Percentiles rank a stretch among this genome's conserved stretches.
Evolutionary conservation across 352 stramenopile species (phyloP).

Genomic region (Globisporangium splendens): DNA sequence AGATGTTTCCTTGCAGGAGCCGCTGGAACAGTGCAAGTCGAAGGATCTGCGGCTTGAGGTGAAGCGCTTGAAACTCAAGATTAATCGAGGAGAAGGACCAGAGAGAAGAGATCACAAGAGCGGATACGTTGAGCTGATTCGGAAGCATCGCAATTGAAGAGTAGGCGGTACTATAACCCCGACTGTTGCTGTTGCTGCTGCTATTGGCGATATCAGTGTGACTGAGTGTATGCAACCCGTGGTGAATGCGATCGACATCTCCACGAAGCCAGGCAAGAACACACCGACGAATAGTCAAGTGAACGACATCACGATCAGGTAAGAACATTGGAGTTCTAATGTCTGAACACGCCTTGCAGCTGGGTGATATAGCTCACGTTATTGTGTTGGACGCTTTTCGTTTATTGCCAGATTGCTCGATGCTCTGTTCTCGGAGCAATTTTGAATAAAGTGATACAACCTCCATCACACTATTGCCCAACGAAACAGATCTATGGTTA

Average conservation of each 20-base stretch:
- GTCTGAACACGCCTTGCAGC: too few relatives aligned
- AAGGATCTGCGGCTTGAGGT: conserved; percentile 37
- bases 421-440: conserved; percentile 17
- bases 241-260: background rate
- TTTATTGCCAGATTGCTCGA: conserved; percentile 10
- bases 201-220: background rate
- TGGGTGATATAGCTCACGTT: too few relatives aligned
- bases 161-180: too few relatives aligned
- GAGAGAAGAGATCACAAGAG: conserved; percentile 33
- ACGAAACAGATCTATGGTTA: conserved; percentile 17
- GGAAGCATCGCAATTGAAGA: conserved; percentile 2
- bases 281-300: background rate
- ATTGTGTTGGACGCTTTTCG: background rate
- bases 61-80: conserved; percentile 29
- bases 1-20: conserved; percentile 18
- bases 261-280: background rate
- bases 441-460: conserved; percentile 15
- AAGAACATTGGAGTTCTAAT: background rate
- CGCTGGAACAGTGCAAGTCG: conserved; percentile 24
- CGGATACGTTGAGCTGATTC: conserved; percentile 37
- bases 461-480: conserved; percentile 12
- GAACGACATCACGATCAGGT: conserved; percentile 7
- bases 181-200: too few relatives aligned
- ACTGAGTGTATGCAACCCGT: background rate
- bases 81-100: conserved; percentile 19